These are phyloP conservation scores for Oidiodendron maius DNA, from an alignment of 495 filamentous ascomycete genomes.

Conservation along the genomic window DNA sequence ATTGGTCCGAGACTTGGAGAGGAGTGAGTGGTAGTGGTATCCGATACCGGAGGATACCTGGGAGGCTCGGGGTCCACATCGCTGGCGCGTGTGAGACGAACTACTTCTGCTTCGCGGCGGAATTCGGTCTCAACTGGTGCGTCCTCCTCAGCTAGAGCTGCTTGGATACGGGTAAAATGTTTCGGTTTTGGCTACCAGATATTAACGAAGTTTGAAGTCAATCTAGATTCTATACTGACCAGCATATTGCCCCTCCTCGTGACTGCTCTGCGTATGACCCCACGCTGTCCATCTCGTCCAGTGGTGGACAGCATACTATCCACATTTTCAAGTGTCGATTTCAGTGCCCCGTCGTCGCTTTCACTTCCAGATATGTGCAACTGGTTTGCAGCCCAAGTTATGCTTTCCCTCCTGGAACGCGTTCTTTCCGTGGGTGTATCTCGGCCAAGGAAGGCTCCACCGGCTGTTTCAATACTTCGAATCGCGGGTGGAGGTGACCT, in stretches of 20 bases:
- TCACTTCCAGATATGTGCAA: conserved; percentile 75
- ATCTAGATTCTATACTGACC: conserved; percentile 40
- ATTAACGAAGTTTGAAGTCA: conserved; percentile 12
- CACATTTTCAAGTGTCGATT: conserved; percentile 37
- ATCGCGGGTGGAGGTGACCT: conserved; percentile 51
- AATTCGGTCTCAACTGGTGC: conserved; percentile 84
- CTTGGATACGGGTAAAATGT: conserved; percentile 86
- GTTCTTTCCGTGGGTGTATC: conserved; percentile 37
- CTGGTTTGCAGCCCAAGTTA: conserved; percentile 82
- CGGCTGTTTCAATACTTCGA: conserved; percentile 47
- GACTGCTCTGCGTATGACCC: conserved; percentile 63
- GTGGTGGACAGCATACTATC: conserved; percentile 37
- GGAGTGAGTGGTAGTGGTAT: conserved; percentile 46
- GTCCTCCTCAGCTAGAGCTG: conserved; percentile 80
- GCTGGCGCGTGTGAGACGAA: conserved; percentile 83
- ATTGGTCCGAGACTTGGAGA: conserved; percentile 37
- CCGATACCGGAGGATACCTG: conserved; percentile 21
- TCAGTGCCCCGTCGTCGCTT: conserved; percentile 68
- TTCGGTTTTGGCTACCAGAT: conserved; percentile 74
- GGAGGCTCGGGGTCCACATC: conserved; percentile 42
- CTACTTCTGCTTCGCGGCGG: conserved; percentile 87
- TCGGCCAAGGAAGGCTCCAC: conserved; percentile 32
- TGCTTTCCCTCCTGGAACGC: conserved; percentile 68
- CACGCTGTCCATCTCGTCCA: conserved; percentile 35
- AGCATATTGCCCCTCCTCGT: conserved; percentile 83